Percentiles rank a stretch among this genome's conserved stretches.
Conservation (phyloP, 1,139 yeast species). For the Saccharomyces hybrid region DNA sequence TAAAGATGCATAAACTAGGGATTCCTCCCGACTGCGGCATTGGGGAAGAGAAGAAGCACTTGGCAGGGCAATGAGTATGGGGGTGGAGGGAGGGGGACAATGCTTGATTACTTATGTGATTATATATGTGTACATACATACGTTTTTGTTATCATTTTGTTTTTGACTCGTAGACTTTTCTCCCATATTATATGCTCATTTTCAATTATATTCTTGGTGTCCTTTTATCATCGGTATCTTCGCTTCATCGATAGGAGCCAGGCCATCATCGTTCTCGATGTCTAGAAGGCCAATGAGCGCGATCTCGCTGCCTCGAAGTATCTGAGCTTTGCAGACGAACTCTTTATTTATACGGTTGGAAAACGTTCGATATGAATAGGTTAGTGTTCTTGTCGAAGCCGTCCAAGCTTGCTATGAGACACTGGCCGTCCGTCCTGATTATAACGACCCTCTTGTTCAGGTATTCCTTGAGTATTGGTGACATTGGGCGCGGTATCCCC, state of each 20-base stretch:
- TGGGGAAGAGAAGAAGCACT: conserved; percentile 29
- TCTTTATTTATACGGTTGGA: conserved; percentile 44
- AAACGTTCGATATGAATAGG: conserved; percentile 53
- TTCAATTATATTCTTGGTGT: conserved; percentile 33
- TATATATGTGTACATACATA: conserved; percentile 17
- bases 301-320: conserved; percentile 77
- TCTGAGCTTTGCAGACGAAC: conserved; percentile 20
- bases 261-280: conserved; percentile 34
- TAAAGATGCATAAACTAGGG: conserved; percentile 64
- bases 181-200: conserved; percentile 30
- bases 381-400: conserved; percentile 83
- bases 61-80: background rate
- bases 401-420: conserved; percentile 58
- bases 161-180: conserved; percentile 15
- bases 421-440: conserved; percentile 76
- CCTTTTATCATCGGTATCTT: conserved; percentile 24
- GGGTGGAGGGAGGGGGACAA: background rate
- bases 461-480: conserved; percentile 29
- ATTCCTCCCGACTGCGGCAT: conserved; percentile 39
- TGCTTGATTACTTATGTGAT: background rate
- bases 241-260: background rate
- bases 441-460: conserved; percentile 49
- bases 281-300: conserved; percentile 68
- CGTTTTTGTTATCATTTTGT: conserved; percentile 12
- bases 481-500: conserved; percentile 18